These are phyloP conservation scores for Phaeotremella skinneri DNA, from an alignment of 768 basidiomycete species.

Conservation along the genomic window DNA sequence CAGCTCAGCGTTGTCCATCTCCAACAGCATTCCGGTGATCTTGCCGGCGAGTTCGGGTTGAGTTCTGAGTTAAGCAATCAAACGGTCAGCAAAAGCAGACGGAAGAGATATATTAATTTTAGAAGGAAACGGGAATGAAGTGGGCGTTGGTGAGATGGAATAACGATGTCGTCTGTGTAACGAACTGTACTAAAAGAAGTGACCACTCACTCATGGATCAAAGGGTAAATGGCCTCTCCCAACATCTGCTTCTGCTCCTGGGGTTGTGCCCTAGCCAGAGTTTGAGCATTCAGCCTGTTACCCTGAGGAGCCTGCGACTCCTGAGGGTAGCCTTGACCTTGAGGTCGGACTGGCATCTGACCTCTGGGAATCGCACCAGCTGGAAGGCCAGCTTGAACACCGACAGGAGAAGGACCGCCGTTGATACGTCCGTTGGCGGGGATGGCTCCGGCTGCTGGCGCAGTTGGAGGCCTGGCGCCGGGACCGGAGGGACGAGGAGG, in stretches of 20 bases:
- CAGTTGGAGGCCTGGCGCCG: constrained; percentile 59
- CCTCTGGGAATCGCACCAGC: constrained; percentile 41
- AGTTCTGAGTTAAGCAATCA: constrained; percentile 58
- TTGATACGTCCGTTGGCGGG: constrained; percentile 56
- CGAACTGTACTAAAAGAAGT: background rate
- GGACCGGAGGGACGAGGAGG: constrained; percentile 36
- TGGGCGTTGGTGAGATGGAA: background rate
- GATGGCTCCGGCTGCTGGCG: constrained; percentile 54
- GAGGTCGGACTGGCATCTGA: constrained; percentile 44
- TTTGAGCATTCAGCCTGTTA: constrained; percentile 60
- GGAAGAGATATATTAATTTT: constrained; percentile 27
- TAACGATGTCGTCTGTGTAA: background rate
- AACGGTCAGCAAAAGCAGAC: constrained; percentile 5
- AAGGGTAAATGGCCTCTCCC: constrained; percentile 93
- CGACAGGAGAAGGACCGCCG: constrained; percentile 53
- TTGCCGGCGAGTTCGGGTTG: constrained; percentile 95
- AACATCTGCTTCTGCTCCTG: constrained; percentile 98
- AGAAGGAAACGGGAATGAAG: too few species aligned
- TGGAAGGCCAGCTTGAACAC: constrained; percentile 54
- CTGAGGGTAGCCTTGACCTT: constrained; percentile 52
- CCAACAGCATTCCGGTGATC: constrained; percentile 97
- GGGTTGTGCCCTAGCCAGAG: constrained; percentile 62
- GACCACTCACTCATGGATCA: constrained; percentile 75
- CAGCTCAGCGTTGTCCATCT: constrained; percentile 97
- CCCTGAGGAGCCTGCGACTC: constrained; percentile 47